Conservation (phyloP, 176 grass and related monocot species). For the Oryza punctata region DNA sequence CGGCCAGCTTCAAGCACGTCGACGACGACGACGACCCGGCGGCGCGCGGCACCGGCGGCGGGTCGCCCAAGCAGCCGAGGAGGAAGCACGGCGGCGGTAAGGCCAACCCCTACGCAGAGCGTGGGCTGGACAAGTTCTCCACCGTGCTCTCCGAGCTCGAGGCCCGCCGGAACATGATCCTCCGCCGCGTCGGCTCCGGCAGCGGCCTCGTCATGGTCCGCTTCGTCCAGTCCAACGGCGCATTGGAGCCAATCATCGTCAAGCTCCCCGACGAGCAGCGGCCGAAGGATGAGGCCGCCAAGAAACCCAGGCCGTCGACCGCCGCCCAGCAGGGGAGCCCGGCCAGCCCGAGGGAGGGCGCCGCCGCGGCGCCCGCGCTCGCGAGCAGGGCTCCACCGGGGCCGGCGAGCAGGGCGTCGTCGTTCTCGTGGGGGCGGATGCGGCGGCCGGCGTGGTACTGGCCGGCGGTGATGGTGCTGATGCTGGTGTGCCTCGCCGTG, state of each 20-base stretch:
- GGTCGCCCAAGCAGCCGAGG: conserved; percentile 5
- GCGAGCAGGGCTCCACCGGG: neutral
- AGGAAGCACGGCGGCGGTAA: conserved; percentile 40
- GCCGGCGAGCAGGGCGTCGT: neutral
- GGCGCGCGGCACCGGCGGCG: neutral
- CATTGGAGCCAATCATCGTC: conserved; percentile 66
- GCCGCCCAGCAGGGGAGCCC: no score
- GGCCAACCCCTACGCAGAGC: conserved; percentile 59
- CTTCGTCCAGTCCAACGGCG: conserved; percentile 58
- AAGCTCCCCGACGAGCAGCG: conserved; percentile 37
- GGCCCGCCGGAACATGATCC: conserved; percentile 55
- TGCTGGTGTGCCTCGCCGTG: conserved; percentile 50
- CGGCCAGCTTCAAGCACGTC: conserved; percentile 57
- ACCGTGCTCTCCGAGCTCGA: conserved; percentile 64
- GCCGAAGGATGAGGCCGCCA: neutral
- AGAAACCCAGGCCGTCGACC: neutral
- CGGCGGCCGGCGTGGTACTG: conserved; percentile 46
- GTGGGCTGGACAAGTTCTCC: conserved; percentile 82
- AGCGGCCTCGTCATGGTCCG: conserved; percentile 49
- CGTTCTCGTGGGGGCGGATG: conserved; percentile 32
- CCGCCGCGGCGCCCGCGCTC: neutral
- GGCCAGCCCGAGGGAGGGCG: neutral
- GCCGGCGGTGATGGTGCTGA: conserved; percentile 51
- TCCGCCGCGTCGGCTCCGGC: conserved; percentile 42
- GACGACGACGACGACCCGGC: conserved; percentile 21